Base-by-base conservation (phyloP, 192 early-diverging fungal genomes). In the Thoreauomyces humboldtii region DNA sequence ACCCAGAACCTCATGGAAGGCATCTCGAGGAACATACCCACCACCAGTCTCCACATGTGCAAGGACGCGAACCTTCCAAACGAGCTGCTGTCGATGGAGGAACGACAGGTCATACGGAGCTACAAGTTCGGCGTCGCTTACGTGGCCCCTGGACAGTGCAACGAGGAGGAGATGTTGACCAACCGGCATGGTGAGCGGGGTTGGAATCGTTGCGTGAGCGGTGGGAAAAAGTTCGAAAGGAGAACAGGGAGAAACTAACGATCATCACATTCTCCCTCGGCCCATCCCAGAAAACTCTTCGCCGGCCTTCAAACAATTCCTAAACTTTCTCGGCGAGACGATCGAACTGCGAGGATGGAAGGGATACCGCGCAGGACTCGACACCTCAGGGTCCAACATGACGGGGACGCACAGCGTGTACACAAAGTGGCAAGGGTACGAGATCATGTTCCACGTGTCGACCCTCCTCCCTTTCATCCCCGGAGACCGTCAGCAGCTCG, bases 111-210 rank as follows among this genome's bases (percentile, higher is more conserved):
- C 51, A 81, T 88, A 67, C 65, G 79, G 31, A 75, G 78, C 33
- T 92, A 90, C 73, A 92, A 92, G 60, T 86, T 92, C 79, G 90
- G 90, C 19, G 86, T 92, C 4, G 79, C 84, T 21, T 78, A 86
- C 61, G 73, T 89, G 7, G 77, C 61, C 32, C 69, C 80, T 19
- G 81, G 83, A 7, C 90, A 92, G 67, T 78, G 77, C 17, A 86
- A 72, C 33, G 90, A 92, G 69, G 86, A 86, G 48, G 87, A 92
- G 58, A 88, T 88, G 89, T 87, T 91, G 61, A 68, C 74, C 19
- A 91, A 91, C 67, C 54, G 78, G 42, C 69, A 76, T 51, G 77
- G 76, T 61, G 48, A 33, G 53, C 22, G 43, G 22, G 15, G 50
- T 52, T n/a, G n/a, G 19, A 17, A 58, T 58, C 55, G 12, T 36